These are phyloP conservation scores for Hericium rajendrae DNA, from an alignment of 768 basidiomycete species.

Conservation along the genomic window DNA sequence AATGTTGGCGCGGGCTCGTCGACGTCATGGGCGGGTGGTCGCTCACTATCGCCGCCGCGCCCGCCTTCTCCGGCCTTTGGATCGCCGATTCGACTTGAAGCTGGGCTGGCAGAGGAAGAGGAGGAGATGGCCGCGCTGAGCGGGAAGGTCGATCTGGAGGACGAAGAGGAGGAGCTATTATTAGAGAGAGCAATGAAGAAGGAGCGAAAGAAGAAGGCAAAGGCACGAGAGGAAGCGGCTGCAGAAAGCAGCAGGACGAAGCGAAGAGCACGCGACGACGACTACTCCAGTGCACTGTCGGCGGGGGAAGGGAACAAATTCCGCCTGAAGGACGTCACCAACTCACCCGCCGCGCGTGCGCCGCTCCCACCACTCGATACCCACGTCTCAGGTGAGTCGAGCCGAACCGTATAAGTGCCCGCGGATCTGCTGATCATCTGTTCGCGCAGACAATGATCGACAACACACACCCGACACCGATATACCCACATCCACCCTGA, in stretches of 20 bases:
- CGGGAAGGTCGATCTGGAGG: slow-evolving; percentile 18
- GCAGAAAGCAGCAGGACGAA: slow-evolving; percentile 20
- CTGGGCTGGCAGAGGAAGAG: slow-evolving; percentile 46
- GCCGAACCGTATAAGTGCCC: background rate
- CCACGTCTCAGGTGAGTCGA: slow-evolving; percentile 24
- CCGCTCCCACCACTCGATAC: slow-evolving; percentile 29
- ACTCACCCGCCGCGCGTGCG: slow-evolving; percentile 35
- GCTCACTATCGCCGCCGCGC: slow-evolving; percentile 33
- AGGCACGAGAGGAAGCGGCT: slow-evolving; percentile 27
- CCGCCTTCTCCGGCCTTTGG: slow-evolving; percentile 63
- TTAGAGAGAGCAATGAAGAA: slow-evolving; percentile 31
- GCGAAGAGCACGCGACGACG: slow-evolving; percentile 23
- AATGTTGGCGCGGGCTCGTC: slow-evolving; percentile 22
- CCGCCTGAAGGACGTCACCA: slow-evolving; percentile 58
- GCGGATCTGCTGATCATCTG: slow-evolving; percentile 6
- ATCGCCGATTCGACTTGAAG: slow-evolving; percentile 45
- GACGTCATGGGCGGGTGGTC: slow-evolving; percentile 14
- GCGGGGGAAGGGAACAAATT: slow-evolving; percentile 33
- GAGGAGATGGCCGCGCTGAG: slow-evolving; percentile 35
- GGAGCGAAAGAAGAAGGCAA: slow-evolving; percentile 39
- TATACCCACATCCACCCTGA: slow-evolving; percentile 18
- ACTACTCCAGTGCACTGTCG: slow-evolving; percentile 30
- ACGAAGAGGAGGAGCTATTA: slow-evolving; percentile 28
- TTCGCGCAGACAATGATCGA: slow-evolving; percentile 4
- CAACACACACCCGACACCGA: slow-evolving; percentile 9